These are phyloP conservation scores for Alternaria sp. DNA, from an alignment of 2,329 filamentous ascomycete genomes.

Conservation along the genomic window DNA sequence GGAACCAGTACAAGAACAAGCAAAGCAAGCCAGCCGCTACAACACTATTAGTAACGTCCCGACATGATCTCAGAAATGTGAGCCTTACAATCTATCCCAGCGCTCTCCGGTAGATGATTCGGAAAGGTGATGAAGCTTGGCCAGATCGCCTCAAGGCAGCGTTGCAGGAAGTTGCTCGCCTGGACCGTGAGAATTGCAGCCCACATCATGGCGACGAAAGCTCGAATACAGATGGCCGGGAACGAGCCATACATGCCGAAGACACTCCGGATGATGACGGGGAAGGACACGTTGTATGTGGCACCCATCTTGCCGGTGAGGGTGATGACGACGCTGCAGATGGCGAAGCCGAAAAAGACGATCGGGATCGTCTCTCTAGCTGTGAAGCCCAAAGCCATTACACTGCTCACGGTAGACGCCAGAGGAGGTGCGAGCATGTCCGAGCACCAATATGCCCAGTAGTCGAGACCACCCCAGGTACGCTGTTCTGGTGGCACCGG, in stretches of 20 bases:
- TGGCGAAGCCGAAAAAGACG: constrained; percentile 55
- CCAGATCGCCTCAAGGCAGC: constrained; percentile 55
- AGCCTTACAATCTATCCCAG: constrained; percentile 38
- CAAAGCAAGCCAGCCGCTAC: constrained; percentile 56
- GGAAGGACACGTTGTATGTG: constrained; percentile 48
- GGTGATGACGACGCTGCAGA: constrained; percentile 57
- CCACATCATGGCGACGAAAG: constrained; percentile 57
- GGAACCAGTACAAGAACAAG: constrained; percentile 60
- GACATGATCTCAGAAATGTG: rapidly evolving
- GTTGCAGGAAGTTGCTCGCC: constrained; percentile 52
- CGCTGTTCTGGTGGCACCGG: constrained; percentile 52
- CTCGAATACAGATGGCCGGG: constrained; percentile 53
- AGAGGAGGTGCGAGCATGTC: constrained; percentile 56
- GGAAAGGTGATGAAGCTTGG: constrained; percentile 47
- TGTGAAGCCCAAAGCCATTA: constrained; percentile 55
- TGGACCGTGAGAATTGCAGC: constrained; percentile 56
- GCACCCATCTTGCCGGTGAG: constrained; percentile 56
- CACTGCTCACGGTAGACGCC: constrained; percentile 48
- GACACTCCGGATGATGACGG: constrained; percentile 53
- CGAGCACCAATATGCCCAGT: constrained; percentile 58
- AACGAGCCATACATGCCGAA: constrained; percentile 55
- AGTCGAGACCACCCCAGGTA: constrained; percentile 56
- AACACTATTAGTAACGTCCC: constrained; percentile 12
- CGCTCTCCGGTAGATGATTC: constrained; percentile 44
- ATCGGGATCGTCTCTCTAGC: constrained; percentile 58